Percentiles rank a stretch among this genome's conserved stretches.
These are phyloP conservation scores for Auxenochlorella protothecoides DNA, from an alignment of 139 green algal species.

Conservation along the genomic window DNA sequence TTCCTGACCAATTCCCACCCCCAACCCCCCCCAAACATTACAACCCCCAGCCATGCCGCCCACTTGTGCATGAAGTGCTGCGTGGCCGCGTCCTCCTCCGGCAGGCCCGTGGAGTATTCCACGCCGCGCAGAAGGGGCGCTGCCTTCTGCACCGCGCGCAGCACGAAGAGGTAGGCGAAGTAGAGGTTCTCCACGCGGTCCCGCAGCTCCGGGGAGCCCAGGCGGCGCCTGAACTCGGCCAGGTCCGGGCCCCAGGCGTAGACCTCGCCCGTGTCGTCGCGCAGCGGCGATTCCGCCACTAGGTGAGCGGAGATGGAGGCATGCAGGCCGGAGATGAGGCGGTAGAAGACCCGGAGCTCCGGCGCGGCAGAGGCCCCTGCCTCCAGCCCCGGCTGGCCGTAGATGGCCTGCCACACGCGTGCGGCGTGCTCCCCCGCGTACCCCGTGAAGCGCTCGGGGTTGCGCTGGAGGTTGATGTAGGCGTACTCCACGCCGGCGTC, in stretches of 20 bases:
- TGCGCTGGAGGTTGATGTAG: constrained; percentile 91
- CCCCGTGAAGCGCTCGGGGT: constrained; percentile 89
- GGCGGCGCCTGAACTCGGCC: constrained; percentile 52
- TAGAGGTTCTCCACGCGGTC: constrained; percentile 82
- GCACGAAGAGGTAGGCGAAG: constrained; percentile 88
- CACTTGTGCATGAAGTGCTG: constrained; percentile 34
- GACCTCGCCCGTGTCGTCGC: constrained; percentile 12
- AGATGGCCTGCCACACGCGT: constrained; percentile 87
- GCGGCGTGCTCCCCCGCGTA: constrained; percentile 75
- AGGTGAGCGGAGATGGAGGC: constrained; percentile 87
- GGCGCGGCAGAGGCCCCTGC: constrained; percentile 26
- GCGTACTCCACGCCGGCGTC: constrained; percentile 68
- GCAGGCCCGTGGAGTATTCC: constrained; percentile 54
- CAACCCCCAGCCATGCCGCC: constrained; percentile 9
- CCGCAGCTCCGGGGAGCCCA: constrained; percentile 39
- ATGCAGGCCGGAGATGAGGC: constrained; percentile 78
- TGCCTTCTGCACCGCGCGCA: constrained; percentile 76
- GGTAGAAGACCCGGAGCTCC: constrained; percentile 77
- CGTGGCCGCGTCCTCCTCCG: constrained; percentile 52
- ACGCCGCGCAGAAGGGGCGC: constrained; percentile 44
- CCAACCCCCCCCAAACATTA: no score
- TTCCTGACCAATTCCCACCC: no score
- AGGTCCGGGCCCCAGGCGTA: constrained; percentile 61
- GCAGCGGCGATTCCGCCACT: constrained; percentile 56
- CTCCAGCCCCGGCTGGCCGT: constrained; percentile 50